phyloP scores from a whole-genome alignment of 2,329 filamentous ascomycete species.

The Xylariaceae sp. region DNA sequence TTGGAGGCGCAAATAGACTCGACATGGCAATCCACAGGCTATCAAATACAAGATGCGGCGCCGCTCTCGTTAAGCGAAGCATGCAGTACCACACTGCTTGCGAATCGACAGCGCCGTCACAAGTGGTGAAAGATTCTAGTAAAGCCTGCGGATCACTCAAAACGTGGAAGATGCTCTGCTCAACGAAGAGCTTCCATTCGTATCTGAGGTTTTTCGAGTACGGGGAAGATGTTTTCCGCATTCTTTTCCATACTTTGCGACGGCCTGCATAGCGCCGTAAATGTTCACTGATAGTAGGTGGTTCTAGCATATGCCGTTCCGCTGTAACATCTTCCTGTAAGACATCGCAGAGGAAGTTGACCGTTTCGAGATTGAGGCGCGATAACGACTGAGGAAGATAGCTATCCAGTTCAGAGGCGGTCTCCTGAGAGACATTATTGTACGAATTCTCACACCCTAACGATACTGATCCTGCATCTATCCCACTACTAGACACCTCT shows the following conservation, averaged over 20 bases:
- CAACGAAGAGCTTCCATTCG: conserved; percentile 56
- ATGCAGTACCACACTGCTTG: conserved; percentile 59
- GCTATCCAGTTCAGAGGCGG: conserved; percentile 27
- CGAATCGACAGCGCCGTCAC: conserved; percentile 51
- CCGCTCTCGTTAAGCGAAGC: conserved; percentile 51
- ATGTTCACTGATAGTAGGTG: conserved; percentile 31
- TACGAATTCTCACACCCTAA: conserved; percentile 20
- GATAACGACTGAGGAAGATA: conserved; percentile 53
- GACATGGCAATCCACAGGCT: conserved; percentile 59
- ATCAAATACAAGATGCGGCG: conserved; percentile 55
- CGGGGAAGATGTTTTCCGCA: conserved; percentile 21
- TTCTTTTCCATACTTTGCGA: conserved; percentile 33
- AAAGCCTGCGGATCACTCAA: conserved; percentile 52
- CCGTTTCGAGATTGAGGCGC: conserved; percentile 47
- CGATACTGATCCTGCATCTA: conserved; percentile 20
- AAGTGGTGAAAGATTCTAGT: conserved; percentile 51
- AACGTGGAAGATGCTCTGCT: conserved; percentile 60
- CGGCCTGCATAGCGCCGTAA: conserved; percentile 27
- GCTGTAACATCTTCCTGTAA: conserved; percentile 51
- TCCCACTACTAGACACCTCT: conserved; percentile 21
- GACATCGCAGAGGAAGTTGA: conserved; percentile 57
- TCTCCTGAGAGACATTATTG: conserved; percentile 15
- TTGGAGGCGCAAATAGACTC: conserved; percentile 52
- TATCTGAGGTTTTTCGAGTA: conserved; percentile 34
- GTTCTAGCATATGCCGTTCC: conserved; percentile 46